Evolutionary conservation across 257 asterid species (phyloP), one percentile per base, ranked within the genome.

Genomic region (Plantago elongata): DNA sequence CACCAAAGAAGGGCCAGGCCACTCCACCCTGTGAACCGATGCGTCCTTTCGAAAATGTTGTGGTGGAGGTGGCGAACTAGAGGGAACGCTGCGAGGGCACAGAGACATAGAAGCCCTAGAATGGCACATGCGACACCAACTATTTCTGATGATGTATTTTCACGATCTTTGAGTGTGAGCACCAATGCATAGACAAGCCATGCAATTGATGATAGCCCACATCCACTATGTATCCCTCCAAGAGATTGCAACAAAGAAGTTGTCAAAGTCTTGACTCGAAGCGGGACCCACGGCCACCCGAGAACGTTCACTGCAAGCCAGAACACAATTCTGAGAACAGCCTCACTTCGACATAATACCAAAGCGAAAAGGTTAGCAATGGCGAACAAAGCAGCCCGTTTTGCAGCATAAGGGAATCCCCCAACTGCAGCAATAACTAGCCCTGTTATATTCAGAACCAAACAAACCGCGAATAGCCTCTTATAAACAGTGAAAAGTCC

Each of bases 11-110:
- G 82, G 51, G 45, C 72, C 0, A 87, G 75, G 1, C 92, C 77
- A 15, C 66, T 22, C 95, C 93, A 84, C 0, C 95, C 95, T 0
- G 89, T 69, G 9, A 87, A 77, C 4, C 95, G 81, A 60, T 87
- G 95, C 57, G 81, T 77, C 18, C 93, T 77, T 56, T 87, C 93
- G 61, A 87, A 87, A 6, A 82, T 77, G 66, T 87, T 87, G 72
- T 84, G 95, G 60, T 87, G 95, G 69, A 87, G 95, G 74, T 87
- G 92, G 47, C 95, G 95, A 60, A 87, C 71, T 5, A 87, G 86
- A 0, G 95, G 92, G 57, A 87, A 81, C 29, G 92, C 95, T 0
- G 89, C 92, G 7, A 84, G 64, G 12, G 71, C 69, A 2, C 89
- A 84, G 30, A 86, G 62, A 60, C 60, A 69, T 2, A 86, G 77